These are phyloP conservation scores for Pogostemon cablin DNA, from an alignment of 257 asterid genomes.

Conservation along the genomic window DNA sequence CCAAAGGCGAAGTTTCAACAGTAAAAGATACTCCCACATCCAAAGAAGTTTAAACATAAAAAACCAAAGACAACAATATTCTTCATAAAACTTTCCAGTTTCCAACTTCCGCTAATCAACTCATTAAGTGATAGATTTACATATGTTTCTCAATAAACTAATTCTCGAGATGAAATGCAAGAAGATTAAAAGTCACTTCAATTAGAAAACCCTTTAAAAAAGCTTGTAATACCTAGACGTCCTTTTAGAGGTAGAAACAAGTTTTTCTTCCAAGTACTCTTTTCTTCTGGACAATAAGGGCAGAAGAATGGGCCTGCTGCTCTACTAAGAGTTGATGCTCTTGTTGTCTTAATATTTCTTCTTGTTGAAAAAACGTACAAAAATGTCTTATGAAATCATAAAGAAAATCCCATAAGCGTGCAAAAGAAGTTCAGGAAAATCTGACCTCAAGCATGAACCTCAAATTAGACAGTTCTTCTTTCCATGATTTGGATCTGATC, in stretches of 20 bases:
- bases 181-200: constrained; percentile 26
- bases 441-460: constrained; percentile 84
- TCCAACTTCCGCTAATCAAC: constrained; percentile 2
- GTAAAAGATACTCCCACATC: constrained; percentile 8
- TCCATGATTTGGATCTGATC: constrained; percentile 85
- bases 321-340: constrained; percentile 68
- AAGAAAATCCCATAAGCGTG: constrained; percentile 26
- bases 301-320: constrained; percentile 68
- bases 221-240: constrained; percentile 58
- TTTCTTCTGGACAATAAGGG: constrained; percentile 68
- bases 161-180: constrained; percentile 15
- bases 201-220: constrained; percentile 22
- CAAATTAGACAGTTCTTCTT: constrained; percentile 69
- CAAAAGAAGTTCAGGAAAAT: constrained; percentile 27
- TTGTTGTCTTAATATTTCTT: constrained; percentile 70
- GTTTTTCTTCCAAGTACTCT: constrained; percentile 87
- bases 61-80: neutral
- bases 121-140: neutral
- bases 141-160: constrained; percentile 1
- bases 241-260: constrained; percentile 56
- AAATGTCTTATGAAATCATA: constrained; percentile 22
- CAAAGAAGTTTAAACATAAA: neutral
- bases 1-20: no score
- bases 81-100: neutral
- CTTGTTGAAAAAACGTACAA: constrained; percentile 60